Conservation (phyloP, 73 alveolate species). For the Blepharisma stoltei region DNA sequence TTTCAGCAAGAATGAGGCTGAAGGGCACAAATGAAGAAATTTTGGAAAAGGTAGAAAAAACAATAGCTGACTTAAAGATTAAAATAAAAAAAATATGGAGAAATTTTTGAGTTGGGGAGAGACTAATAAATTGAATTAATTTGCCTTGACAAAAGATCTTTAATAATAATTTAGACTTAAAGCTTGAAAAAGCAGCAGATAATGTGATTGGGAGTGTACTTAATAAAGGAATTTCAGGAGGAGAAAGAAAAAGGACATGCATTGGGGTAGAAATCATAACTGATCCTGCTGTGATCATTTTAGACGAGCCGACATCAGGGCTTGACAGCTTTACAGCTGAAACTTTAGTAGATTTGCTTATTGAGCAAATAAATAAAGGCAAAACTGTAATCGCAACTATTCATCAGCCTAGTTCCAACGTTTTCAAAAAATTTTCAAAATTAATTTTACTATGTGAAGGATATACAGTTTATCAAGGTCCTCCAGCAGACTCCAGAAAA, state of each 20-base stretch:
- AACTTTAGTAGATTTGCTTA: background rate
- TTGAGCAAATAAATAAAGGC: background rate
- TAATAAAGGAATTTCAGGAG: conserved; percentile 12
- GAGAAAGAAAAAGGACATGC: background rate
- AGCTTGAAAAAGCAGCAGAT: background rate
- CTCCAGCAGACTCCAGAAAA: conserved; percentile 18
- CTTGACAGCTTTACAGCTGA: conserved; percentile 21
- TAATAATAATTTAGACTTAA: too few relatives aligned
- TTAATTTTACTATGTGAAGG: conserved; percentile 40
- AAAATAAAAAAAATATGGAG: too few relatives aligned
- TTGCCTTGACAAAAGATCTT: too few relatives aligned
- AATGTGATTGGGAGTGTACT: background rate
- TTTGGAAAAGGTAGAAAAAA: too few relatives aligned
- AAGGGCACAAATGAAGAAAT: background rate
- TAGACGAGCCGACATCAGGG: conserved; percentile 19
- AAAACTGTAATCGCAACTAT: background rate
- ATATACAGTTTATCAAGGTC: conserved; percentile 41
- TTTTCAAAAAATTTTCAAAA: background rate
- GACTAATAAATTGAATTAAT: too few relatives aligned
- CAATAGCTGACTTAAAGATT: too few relatives aligned
- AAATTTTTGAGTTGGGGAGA: too few relatives aligned
- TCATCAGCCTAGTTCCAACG: background rate
- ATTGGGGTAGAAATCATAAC: background rate
- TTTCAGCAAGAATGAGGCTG: conserved; percentile 44
- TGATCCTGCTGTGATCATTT: background rate